A percentile compares a stretch with the other conserved stretches of the same genome.
phyloP scores from a whole-genome alignment of 148 eudicot genomes.

The Pharnaceum exiguum region DNA sequence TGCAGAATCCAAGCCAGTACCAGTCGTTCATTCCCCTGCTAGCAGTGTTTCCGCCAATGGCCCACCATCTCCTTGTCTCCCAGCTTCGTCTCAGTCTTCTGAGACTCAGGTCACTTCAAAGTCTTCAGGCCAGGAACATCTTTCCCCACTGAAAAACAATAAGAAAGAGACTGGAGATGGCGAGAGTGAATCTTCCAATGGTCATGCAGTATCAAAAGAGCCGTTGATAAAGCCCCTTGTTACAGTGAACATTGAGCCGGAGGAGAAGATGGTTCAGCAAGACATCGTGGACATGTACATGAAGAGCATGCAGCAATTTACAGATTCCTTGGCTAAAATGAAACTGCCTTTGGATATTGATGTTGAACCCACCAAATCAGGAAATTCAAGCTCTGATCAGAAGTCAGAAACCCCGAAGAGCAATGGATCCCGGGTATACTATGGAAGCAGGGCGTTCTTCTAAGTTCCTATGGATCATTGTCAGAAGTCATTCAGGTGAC shows the following conservation, averaged over 20 bases:
- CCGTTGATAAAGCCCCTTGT: conserved; percentile 42
- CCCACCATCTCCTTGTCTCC: conserved; percentile 40
- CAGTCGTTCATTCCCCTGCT: conserved; percentile 52
- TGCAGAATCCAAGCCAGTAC: conserved; percentile 26
- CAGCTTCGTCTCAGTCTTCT: conserved; percentile 52
- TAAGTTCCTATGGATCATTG: conserved; percentile 26
- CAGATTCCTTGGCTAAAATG: conserved; percentile 88
- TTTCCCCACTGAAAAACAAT: conserved; percentile 41
- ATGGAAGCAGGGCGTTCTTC: conserved; percentile 99
- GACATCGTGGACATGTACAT: conserved; percentile 96
- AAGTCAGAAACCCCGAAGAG: conserved; percentile 54
- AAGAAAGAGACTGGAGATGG: conserved; percentile 33
- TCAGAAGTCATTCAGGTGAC: conserved; percentile 40
- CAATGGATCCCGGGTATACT: conserved; percentile 69
- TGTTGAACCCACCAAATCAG: conserved; percentile 55
- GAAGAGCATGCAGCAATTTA: conserved; percentile 99
- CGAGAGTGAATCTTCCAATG: conserved; percentile 38
- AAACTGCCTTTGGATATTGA: conserved; percentile 86
- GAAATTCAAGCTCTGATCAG: conserved; percentile 60
- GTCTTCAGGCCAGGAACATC: conserved; percentile 44
- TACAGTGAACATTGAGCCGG: conserved; percentile 53
- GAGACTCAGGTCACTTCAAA: conserved; percentile 42
- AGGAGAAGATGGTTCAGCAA: conserved; percentile 82
- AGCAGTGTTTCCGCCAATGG: conserved; percentile 70
- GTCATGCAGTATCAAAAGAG: conserved; percentile 19